phyloP scores from a whole-genome alignment of 179 eudicot genomes.

The Actinidia polygama region DNA sequence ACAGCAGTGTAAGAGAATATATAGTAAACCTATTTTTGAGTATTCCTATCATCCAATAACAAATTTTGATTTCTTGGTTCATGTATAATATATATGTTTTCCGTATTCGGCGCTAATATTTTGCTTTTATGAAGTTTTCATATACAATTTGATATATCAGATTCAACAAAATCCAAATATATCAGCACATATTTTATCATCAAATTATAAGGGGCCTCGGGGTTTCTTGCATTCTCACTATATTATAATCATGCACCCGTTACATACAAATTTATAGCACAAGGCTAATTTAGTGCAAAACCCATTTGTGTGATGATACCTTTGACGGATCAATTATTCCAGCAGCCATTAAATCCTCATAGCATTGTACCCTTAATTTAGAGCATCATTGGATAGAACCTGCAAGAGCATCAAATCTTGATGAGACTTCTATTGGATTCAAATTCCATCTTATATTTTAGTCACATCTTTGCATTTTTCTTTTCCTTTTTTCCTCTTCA shows the following conservation, averaged over 20 bases:
- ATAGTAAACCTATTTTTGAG: background rate
- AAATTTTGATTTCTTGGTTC: background rate
- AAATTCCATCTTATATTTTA: background rate
- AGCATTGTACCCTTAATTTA: slow-evolving; percentile 67
- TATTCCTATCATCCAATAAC: background rate
- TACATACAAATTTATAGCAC: background rate
- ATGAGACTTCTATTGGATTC: background rate
- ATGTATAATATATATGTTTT: background rate
- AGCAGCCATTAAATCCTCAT: slow-evolving; percentile 67
- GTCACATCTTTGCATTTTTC: background rate
- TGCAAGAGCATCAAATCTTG: slow-evolving; percentile 22
- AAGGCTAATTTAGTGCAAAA: background rate
- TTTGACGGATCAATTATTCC: slow-evolving; percentile 73
- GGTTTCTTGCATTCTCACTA: background rate
- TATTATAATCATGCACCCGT: background rate
- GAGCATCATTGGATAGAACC: slow-evolving; percentile 48
- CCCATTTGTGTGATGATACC: slow-evolving; percentile 31
- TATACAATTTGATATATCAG: no score
- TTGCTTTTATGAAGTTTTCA: no score
- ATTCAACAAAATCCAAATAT: background rate
- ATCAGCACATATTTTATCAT: background rate
- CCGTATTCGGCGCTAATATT: background rate
- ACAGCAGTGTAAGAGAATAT: background rate
- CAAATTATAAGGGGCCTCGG: background rate
- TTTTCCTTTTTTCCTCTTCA: background rate